Percentiles rank a stretch among this genome's conserved stretches.
phyloP scores from a whole-genome alignment of 2,329 filamentous ascomycete species.

The Neurospora crassa region DNA sequence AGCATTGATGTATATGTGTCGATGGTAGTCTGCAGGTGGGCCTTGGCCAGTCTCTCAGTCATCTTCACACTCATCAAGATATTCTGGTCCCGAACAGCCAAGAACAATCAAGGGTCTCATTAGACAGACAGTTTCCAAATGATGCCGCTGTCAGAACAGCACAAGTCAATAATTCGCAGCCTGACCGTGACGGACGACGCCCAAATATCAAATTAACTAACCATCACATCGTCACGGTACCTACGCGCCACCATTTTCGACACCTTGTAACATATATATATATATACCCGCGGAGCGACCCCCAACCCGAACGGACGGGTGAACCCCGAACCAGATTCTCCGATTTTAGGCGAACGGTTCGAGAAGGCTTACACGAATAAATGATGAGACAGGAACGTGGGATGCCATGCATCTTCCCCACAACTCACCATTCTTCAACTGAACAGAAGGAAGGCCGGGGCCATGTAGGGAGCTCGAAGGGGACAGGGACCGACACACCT shows the following conservation, averaged over 20 bases:
- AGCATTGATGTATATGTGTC: too few species aligned
- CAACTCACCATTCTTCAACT: not conserved
- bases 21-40: not conserved
- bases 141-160: not conserved
- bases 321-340: not conserved
- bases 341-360: not conserved
- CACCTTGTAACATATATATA: not conserved
- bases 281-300: not conserved
- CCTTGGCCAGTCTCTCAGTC: not conserved
- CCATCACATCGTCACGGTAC: not conserved
- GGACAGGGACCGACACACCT: not conserved
- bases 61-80: not conserved
- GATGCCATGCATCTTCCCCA: not conserved
- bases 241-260: not conserved
- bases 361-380: not conserved
- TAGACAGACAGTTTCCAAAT: not conserved
- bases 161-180: not conserved
- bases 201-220: not conserved
- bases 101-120: not conserved
- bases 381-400: not conserved
- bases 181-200: not conserved
- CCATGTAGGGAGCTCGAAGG: not conserved
- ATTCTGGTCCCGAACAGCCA: not conserved
- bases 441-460: not conserved
- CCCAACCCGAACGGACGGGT: not conserved